phyloP scores from a whole-genome alignment of 495 filamentous ascomycete species.

The Neurospora africana region DNA sequence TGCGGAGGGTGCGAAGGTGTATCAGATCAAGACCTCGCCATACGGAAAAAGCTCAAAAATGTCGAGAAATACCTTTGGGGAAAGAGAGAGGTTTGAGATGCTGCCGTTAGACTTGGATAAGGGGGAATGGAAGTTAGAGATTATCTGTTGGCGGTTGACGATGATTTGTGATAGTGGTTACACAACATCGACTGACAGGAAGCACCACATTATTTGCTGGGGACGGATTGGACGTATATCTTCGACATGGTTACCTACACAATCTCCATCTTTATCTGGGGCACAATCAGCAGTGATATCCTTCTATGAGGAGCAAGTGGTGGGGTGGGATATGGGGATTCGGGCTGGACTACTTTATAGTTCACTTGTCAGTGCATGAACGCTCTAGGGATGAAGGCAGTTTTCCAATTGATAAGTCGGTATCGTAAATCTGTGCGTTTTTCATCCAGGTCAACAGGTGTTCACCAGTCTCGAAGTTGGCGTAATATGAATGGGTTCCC shows the following conservation, averaged over 20 bases:
- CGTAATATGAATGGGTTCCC: neutral
- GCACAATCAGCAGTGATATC: neutral
- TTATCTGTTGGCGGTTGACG: neutral
- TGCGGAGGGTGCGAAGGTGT: slow-evolving; percentile 23
- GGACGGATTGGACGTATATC: neutral
- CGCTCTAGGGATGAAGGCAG: neutral
- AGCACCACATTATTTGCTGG: neutral
- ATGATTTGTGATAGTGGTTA: neutral
- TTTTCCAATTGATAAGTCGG: neutral
- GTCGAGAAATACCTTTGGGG: neutral
- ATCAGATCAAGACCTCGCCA: slow-evolving; percentile 9
- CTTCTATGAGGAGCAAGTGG: neutral
- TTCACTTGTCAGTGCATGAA: neutral
- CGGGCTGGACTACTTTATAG: neutral
- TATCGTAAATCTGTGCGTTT: neutral
- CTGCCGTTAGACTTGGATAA: too few species aligned
- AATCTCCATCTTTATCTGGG: neutral
- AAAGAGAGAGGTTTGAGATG: too few species aligned
- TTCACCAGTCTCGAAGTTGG: neutral
- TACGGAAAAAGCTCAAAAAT: neutral
- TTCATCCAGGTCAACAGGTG: too few species aligned
- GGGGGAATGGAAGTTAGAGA: too few species aligned
- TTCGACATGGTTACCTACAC: neutral
- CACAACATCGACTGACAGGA: neutral
- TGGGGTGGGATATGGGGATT: neutral